Percentiles rank a stretch among this genome's conserved stretches.
phyloP scores from a whole-genome alignment of 2,329 filamentous ascomycete genomes.

The Verticillium zaregamsianum region DNA sequence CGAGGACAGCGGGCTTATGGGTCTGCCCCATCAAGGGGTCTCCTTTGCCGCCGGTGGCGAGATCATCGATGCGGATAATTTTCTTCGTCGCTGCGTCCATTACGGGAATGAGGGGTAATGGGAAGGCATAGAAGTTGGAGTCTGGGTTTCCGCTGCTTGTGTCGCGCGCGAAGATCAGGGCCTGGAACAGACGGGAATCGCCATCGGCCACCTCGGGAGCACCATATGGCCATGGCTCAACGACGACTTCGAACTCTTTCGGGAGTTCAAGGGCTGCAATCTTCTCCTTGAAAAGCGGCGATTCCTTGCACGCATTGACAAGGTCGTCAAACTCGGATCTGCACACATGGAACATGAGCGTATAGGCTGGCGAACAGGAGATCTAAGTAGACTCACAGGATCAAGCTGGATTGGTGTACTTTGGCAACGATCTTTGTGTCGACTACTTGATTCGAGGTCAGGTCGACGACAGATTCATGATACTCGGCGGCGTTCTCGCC shows the following conservation, averaged over 20 bases:
- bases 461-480: slow-evolving; percentile 30
- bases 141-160: slow-evolving; percentile 28
- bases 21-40: slow-evolving; percentile 13
- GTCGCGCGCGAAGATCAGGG: slow-evolving; percentile 26
- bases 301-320: slow-evolving; percentile 20
- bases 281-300: slow-evolving; percentile 25
- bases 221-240: slow-evolving; percentile 40
- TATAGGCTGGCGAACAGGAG: neutral
- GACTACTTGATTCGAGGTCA: slow-evolving; percentile 18
- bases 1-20: neutral
- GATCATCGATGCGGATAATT: slow-evolving; percentile 27
- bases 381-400: slow-evolving; percentile 18
- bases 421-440: slow-evolving; percentile 20
- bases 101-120: slow-evolving; percentile 42
- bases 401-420: slow-evolving; percentile 24
- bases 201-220: slow-evolving; percentile 23
- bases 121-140: slow-evolving; percentile 46
- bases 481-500: slow-evolving; percentile 18
- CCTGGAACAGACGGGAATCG: slow-evolving; percentile 26
- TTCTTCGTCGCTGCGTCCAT: slow-evolving; percentile 23
- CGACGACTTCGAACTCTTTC: slow-evolving; percentile 28
- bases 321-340: slow-evolving; percentile 31
- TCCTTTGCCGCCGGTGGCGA: slow-evolving; percentile 25
- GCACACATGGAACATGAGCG: neutral
- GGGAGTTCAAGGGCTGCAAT: slow-evolving; percentile 20